A percentile compares a stretch with the other conserved stretches of the same genome.
Evolutionary conservation across 169 alveolate species (phyloP).

Genomic region (Plasmodium sp.): DNA sequence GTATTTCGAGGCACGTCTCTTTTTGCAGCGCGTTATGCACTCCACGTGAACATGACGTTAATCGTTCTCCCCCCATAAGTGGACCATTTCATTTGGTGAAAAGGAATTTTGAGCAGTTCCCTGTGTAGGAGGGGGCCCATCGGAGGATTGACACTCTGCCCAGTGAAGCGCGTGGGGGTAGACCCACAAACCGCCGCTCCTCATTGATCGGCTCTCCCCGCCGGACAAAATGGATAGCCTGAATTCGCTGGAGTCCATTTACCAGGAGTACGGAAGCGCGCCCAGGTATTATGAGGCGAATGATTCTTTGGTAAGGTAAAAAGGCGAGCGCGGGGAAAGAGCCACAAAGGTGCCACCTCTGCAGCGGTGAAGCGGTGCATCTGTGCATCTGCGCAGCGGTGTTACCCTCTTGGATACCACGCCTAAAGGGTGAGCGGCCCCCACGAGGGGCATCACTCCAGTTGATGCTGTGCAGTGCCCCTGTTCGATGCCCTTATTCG

Average conservation of each 20-base stretch:
- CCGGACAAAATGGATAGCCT: conserved; percentile 9
- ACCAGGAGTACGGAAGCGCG: conserved; percentile 42
- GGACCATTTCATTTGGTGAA: not conserved
- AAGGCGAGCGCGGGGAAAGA: not conserved
- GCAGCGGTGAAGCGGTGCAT: no score
- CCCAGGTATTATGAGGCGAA: conserved; percentile 24
- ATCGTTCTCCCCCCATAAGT: not conserved
- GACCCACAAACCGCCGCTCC: not conserved
- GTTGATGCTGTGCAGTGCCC: not conserved
- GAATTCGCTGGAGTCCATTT: conserved; percentile 38
- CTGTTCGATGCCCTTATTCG: no score
- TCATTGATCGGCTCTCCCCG: not conserved
- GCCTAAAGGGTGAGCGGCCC: not conserved
- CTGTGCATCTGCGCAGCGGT: no score
- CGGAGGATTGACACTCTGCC: not conserved
- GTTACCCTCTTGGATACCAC: not conserved
- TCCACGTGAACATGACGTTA: not conserved
- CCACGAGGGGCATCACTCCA: not conserved
- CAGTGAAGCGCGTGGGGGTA: not conserved
- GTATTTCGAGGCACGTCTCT: not conserved
- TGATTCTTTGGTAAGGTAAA: conserved; percentile 55
- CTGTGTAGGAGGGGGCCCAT: not conserved
- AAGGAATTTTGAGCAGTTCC: not conserved
- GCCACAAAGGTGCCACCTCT: not conserved
- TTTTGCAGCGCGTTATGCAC: not conserved